A percentile compares a stretch with the other conserved stretches of the same genome.
phyloP scores from a whole-genome alignment of 73 alveolate species.

The Paramecium caudatum region DNA sequence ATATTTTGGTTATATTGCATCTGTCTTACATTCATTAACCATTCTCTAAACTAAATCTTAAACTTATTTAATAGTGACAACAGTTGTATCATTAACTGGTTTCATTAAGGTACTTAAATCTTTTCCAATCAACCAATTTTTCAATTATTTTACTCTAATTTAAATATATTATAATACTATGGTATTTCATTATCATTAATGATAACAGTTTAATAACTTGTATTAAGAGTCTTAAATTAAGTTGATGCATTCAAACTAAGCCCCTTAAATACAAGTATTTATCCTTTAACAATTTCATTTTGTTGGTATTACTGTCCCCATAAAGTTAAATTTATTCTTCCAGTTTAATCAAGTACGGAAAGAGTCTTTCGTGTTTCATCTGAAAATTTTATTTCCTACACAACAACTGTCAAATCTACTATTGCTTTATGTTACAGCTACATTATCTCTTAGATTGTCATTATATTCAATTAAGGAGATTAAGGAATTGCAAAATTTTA shows the following conservation, averaged over 20 bases:
- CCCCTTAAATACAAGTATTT: constrained; percentile 22
- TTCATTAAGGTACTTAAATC: constrained; percentile 1
- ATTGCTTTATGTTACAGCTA: neutral
- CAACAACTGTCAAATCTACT: neutral
- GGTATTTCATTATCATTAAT: neutral
- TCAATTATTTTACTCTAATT: neutral
- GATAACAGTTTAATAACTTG: neutral
- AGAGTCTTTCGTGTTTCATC: neutral
- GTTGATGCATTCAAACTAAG: neutral
- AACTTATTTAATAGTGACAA: neutral
- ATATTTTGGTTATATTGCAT: neutral
- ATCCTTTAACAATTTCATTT: neutral
- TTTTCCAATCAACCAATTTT: constrained; percentile 45
- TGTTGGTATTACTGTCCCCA: constrained; percentile 12
- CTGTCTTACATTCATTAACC: neutral
- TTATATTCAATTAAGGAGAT: neutral
- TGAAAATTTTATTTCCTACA: neutral
- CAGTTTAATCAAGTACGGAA: neutral
- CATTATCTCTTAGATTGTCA: neutral
- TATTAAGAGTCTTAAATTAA: neutral
- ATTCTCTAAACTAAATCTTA: neutral
- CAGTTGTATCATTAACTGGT: neutral
- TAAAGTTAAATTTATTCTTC: neutral
- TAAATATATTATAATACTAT: neutral
- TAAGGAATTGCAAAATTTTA: constrained; percentile 6